A percentile compares a stretch with the other conserved stretches of the same genome.
These are phyloP conservation scores for Eutypella sp. DNA, from an alignment of 2,329 filamentous ascomycete species.

Conservation along the genomic window DNA sequence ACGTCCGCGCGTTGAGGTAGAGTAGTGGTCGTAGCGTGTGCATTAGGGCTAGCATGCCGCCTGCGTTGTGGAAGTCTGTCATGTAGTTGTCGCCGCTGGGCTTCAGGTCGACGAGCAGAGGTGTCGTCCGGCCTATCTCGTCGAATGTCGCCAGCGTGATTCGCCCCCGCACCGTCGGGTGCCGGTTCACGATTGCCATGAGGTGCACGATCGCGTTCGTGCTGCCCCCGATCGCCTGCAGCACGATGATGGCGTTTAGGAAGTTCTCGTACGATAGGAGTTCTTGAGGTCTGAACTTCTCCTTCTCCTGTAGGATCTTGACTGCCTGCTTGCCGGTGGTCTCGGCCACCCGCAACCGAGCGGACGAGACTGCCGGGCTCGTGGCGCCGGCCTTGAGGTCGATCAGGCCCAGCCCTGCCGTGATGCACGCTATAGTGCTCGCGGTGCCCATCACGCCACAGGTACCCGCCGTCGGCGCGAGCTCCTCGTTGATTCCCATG, in stretches of 20 bases:
- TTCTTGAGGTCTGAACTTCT: slow-evolving; percentile 63
- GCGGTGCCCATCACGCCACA: slow-evolving; percentile 92
- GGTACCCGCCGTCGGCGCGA: slow-evolving; percentile 71
- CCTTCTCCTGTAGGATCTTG: slow-evolving; percentile 57
- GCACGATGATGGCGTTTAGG: slow-evolving; percentile 79
- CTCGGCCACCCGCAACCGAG: slow-evolving; percentile 76
- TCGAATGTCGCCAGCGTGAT: slow-evolving; percentile 77
- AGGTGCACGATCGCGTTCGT: slow-evolving; percentile 84
- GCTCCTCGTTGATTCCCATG: slow-evolving; percentile 63
- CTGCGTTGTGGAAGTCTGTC: slow-evolving; percentile 84
- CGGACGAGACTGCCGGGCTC: slow-evolving; percentile 71
- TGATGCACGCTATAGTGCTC: slow-evolving; percentile 82
- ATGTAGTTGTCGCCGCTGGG: slow-evolving; percentile 84
- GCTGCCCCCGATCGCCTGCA: slow-evolving; percentile 79
- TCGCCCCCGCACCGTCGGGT: slow-evolving; percentile 55
- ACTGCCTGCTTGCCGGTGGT: slow-evolving; percentile 68
- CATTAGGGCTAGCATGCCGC: slow-evolving; percentile 77
- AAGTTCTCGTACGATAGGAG: slow-evolving; percentile 72
- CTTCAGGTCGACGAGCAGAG: slow-evolving; percentile 79
- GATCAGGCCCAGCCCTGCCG: slow-evolving; percentile 77
- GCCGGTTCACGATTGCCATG: slow-evolving; percentile 76
- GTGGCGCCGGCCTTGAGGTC: slow-evolving; percentile 73
- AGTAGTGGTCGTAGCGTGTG: slow-evolving; percentile 73
- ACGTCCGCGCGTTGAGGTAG: slow-evolving; percentile 69
- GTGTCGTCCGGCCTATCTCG: slow-evolving; percentile 69